Percentiles rank a stretch among this genome's conserved stretches.
phyloP scores from a whole-genome alignment of 176 grass and related monocot genomes.

The Cenchrus fungigraminus region DNA sequence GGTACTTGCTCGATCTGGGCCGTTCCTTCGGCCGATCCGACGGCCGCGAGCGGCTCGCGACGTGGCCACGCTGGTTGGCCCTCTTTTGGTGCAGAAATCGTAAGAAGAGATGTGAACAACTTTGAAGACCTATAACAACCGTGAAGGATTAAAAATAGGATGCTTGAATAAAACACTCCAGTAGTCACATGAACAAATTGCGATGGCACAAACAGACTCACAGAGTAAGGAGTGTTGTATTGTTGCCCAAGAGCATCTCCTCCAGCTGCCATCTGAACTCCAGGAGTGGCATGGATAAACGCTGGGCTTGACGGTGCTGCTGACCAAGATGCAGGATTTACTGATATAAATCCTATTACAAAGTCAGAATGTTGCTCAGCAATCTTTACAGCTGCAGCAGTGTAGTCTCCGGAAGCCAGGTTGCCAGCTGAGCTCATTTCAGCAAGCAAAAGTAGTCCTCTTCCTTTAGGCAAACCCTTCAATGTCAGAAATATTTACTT shows the following conservation, averaged over 20 bases:
- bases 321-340: slow-evolving; percentile 88
- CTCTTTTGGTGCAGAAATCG: too few species aligned
- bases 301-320: slow-evolving; percentile 46
- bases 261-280: slow-evolving; percentile 65
- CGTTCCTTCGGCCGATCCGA: too few species aligned
- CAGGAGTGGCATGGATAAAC: slow-evolving; percentile 85
- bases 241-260: slow-evolving; percentile 79
- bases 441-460: slow-evolving; percentile 78
- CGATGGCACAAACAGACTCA: slow-evolving; percentile 45
- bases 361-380: slow-evolving; percentile 81
- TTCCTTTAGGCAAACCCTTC: slow-evolving; percentile 87
- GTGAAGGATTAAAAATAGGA: neutral
- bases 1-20: too few species aligned
- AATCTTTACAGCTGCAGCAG: slow-evolving; percentile 81
- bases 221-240: slow-evolving; percentile 69
- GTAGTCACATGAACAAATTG: neutral
- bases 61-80: too few species aligned
- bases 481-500: slow-evolving; percentile 32
- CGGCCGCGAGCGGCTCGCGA: too few species aligned
- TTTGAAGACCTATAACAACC: neutral
- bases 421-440: slow-evolving; percentile 97
- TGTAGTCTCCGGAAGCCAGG: slow-evolving; percentile 87
- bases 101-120: neutral
- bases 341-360: slow-evolving; percentile 92
- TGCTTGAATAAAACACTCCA: neutral